Base-by-base conservation (phyloP, 495 filamentous ascomycete species). In the Bacidia gigantensis region DNA sequence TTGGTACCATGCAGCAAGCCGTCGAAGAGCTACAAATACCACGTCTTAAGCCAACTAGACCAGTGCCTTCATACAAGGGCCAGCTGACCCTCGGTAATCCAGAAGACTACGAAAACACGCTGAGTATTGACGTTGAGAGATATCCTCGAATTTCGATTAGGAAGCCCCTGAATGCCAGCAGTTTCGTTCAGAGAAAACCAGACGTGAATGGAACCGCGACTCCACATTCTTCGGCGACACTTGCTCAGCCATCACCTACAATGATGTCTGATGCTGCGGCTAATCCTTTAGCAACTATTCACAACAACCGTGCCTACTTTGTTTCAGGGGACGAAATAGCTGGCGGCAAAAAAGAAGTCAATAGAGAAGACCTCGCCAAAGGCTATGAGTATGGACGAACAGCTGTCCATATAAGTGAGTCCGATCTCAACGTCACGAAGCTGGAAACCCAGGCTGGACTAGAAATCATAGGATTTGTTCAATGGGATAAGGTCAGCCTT, bases 321-420 rank as follows among this genome's bases (percentile, higher is more conserved):
- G 76, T 97, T 53, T 71, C 77, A 24, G 87, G 95, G 57, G 74
- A 83, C 11, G 69, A 73, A 32, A 81, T 77, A 11, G 77, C 81
- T 1, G 87, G 87, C 26, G 85, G 86, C 3, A 97, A 93, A 67
- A 74, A 74, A 51, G 89, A 96, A 48, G 82, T 99, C 26, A 79
- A 82, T 9, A 79, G 78, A 26, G 89, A 93, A 11, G 82, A 92
- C 29, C 72, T 97, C 32, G 89, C 86, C 29, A 94, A 87, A 61
- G 93, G 93, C 0, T 99, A 92, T 61, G 83, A 86, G 60, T 99
- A 97, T 65, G 93, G 93, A 49, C 76, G 87, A 38, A 95, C 90
- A 0, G 87, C 86, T 0, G 89, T 97, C 1, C 82, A 83, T 56
- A 94, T 99, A 58, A 84, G 76, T 57, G 81, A 85, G 55, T 82